Conservation (phyloP, 257 asterid genomes). For the Ophiorrhiza pumila region DNA sequence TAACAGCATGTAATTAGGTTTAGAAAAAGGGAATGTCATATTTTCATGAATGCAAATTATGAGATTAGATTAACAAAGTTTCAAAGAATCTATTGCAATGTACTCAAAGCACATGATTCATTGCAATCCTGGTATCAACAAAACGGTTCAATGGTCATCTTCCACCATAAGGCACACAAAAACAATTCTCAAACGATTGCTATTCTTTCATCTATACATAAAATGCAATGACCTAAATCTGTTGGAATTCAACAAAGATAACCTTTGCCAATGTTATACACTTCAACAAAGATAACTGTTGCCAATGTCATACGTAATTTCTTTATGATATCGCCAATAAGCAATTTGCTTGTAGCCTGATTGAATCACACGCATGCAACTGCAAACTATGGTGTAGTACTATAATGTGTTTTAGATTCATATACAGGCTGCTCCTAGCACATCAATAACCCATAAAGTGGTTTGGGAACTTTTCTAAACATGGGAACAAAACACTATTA, state of each 20-base stretch:
- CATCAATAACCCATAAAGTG: not conserved
- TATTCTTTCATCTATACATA: no score
- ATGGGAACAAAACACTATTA: not conserved
- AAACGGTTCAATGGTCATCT: not conserved
- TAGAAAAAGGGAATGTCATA: not conserved
- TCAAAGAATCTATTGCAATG: not conserved
- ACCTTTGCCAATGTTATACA: not conserved
- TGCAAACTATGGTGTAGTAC: not conserved
- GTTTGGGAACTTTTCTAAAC: not conserved
- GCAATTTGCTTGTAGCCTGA: not conserved
- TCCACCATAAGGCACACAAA: no score
- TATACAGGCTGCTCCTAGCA: not conserved
- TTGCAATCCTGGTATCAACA: not conserved
- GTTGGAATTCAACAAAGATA: no score
- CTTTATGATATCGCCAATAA: not conserved
- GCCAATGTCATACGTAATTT: not conserved
- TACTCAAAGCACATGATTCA: not conserved
- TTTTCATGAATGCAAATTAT: not conserved
- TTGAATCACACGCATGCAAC: not conserved
- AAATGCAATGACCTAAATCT: no score
- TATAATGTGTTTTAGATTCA: not conserved
- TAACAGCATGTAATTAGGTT: conserved; percentile 23
- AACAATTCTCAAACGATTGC: no score
- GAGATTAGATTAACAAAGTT: not conserved
- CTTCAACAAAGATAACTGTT: not conserved